Evolutionary conservation across 73 alveolate species (phyloP).

Genomic region (Tetrahymena elliotti): DNA sequence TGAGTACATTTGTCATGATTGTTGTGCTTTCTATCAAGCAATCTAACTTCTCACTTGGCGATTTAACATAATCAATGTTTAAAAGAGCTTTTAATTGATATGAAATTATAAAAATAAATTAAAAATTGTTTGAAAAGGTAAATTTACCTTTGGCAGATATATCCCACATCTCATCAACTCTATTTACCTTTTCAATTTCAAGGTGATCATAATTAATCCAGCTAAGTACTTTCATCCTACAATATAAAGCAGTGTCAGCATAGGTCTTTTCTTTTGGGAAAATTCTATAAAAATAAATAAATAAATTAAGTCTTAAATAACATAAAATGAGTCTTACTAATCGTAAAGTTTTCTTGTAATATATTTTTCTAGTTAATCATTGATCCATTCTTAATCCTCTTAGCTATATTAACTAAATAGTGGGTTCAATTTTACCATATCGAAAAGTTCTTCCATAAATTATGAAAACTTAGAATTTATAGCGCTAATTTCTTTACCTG

Average conservation of each 20-base stretch:
- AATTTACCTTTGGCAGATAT: conserved; percentile 16
- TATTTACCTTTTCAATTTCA: conserved; percentile 18
- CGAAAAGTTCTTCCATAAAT: conserved; percentile 19
- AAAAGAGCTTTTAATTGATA: conserved; percentile 26
- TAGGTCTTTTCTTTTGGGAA: conserved; percentile 36
- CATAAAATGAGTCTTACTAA: background rate
- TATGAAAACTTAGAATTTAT: conserved; percentile 13
- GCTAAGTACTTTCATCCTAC: conserved; percentile 19
- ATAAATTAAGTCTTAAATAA: background rate
- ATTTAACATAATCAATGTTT: conserved; percentile 9
- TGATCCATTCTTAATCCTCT: conserved; percentile 8
- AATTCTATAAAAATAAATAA: background rate
- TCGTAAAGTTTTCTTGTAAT: conserved; percentile 22
- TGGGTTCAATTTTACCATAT: background rate
- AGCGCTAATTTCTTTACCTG: conserved; percentile 28
- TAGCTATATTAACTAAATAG: background rate
- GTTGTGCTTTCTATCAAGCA: conserved; percentile 7
- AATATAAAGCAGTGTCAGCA: conserved; percentile 27
- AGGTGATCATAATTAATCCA: conserved; percentile 21
- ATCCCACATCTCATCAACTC: conserved; percentile 43
- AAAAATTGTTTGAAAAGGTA: background rate
- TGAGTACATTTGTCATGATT: conserved; percentile 25
- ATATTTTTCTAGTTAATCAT: conserved; percentile 25
- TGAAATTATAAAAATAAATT: background rate
- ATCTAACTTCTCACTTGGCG: conserved; percentile 29